Conservation (phyloP, 345 rosid species). For the Arabidopsis suecica region DNA sequence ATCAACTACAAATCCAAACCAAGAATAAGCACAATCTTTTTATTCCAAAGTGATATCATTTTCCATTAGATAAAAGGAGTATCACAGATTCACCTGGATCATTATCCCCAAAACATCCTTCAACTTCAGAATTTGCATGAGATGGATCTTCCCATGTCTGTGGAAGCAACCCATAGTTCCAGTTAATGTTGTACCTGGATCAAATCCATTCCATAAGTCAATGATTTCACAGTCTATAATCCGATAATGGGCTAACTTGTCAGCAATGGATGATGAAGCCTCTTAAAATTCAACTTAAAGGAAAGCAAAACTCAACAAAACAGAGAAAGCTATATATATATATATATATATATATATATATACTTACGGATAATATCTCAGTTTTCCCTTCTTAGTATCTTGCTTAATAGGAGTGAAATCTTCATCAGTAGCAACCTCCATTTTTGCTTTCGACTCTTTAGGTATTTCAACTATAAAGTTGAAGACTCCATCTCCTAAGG, state of each 20-base stretch:
- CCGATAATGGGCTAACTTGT: neutral
- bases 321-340: neutral
- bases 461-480: conserved; percentile 92
- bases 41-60: neutral
- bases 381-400: conserved; percentile 54
- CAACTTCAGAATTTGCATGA: conserved; percentile 77
- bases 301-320: neutral
- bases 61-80: neutral
- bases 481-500: conserved; percentile 78
- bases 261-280: conserved; percentile 19
- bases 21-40: neutral
- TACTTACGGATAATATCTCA: conserved; percentile 50
- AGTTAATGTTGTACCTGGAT: conserved; percentile 82
- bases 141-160: conserved; percentile 99
- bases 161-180: conserved; percentile 98
- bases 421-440: conserved; percentile 99
- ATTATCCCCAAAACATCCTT: conserved; percentile 92
- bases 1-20: conserved; percentile 62
- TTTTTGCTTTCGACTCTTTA: conserved; percentile 90
- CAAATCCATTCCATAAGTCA: neutral
- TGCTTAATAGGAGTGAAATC: conserved; percentile 90
- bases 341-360: no score
- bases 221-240: neutral
- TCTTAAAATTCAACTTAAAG: neutral
- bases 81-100: conserved; percentile 67